A percentile compares a stretch with the other conserved stretches of the same genome.
These are phyloP conservation scores for Didymella pomorum DNA, from an alignment of 2,329 filamentous ascomycete genomes.

Conservation along the genomic window DNA sequence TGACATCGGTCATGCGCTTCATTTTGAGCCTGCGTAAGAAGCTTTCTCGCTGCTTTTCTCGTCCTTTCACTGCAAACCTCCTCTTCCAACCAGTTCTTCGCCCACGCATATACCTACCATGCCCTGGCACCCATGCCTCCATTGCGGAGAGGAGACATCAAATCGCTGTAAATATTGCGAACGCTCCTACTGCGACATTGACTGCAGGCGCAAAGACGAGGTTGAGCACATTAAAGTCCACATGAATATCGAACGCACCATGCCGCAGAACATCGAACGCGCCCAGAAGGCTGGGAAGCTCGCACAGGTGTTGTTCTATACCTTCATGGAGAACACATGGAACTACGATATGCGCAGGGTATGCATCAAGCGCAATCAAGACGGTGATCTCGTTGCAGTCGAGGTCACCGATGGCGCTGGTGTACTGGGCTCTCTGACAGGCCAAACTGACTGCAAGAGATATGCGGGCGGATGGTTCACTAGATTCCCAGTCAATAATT, in stretches of 20 bases:
- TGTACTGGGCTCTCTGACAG: slow-evolving; percentile 12
- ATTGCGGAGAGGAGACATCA: slow-evolving; percentile 13
- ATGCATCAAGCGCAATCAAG: slow-evolving; percentile 11
- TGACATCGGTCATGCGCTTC: neutral
- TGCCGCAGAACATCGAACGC: slow-evolving; percentile 8
- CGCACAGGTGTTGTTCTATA: slow-evolving; percentile 24
- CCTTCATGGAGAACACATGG: slow-evolving; percentile 28
- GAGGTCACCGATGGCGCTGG: slow-evolving; percentile 23
- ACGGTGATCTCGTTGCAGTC: slow-evolving; percentile 11
- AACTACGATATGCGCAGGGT: slow-evolving; percentile 24
- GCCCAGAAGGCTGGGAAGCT: slow-evolving; percentile 23
- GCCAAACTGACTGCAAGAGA: slow-evolving; percentile 15
- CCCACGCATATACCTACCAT: slow-evolving; percentile 2
- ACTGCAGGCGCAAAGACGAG: slow-evolving; percentile 15
- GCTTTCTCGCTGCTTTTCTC: neutral
- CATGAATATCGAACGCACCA: neutral
- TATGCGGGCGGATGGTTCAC: slow-evolving; percentile 25
- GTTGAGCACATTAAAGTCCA: slow-evolving; percentile 13
- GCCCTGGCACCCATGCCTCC: slow-evolving; percentile 14
- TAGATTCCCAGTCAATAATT: slow-evolving; percentile 16
- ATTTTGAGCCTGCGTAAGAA: neutral
- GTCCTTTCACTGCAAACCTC: neutral
- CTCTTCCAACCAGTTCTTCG: neutral
- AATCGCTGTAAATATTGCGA: slow-evolving; percentile 19
- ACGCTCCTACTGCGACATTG: slow-evolving; percentile 21